Evolutionary conservation across 1,139 yeast species (phyloP).

Genomic region (Geotrichum fermentans): DNA sequence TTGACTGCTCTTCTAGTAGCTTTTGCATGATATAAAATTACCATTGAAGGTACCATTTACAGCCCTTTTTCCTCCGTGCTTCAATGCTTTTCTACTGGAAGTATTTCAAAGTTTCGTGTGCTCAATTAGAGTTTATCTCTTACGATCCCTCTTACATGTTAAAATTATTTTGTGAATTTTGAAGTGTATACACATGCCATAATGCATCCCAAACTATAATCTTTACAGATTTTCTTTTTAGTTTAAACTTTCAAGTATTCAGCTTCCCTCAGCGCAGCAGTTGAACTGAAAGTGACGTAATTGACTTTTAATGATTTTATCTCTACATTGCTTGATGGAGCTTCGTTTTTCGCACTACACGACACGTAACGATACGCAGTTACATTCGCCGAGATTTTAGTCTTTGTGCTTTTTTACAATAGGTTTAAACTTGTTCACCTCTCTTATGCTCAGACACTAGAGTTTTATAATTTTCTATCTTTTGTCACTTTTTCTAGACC

Average conservation of each 20-base stretch:
- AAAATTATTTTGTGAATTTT: constrained; percentile 1
- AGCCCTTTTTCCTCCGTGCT: neutral
- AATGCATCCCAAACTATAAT: neutral
- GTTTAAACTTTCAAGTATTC: neutral
- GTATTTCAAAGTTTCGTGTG: neutral
- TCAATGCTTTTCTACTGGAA: neutral
- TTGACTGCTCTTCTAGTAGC: neutral
- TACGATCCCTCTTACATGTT: constrained; percentile 6
- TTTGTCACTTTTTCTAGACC: neutral
- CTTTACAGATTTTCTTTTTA: neutral
- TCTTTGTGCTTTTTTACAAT: neutral
- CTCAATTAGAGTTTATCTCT: neutral
- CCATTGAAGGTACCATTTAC: neutral
- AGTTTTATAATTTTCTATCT: too few relatives aligned
- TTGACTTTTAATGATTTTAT: neutral
- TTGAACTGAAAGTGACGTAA: neutral
- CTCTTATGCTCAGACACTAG: too few relatives aligned
- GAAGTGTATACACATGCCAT: neutral
- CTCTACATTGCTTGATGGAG: neutral
- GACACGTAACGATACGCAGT: too few relatives aligned
- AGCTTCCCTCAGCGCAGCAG: neutral
- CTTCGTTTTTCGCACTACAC: too few relatives aligned
- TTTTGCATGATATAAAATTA: neutral
- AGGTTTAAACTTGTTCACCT: neutral
- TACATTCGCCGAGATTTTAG: neutral